Evolutionary conservation across 2,329 filamentous ascomycete genomes (phyloP), one percentile per base, ranked within the genome.

Genomic region (Aspergillus carbonarius): DNA sequence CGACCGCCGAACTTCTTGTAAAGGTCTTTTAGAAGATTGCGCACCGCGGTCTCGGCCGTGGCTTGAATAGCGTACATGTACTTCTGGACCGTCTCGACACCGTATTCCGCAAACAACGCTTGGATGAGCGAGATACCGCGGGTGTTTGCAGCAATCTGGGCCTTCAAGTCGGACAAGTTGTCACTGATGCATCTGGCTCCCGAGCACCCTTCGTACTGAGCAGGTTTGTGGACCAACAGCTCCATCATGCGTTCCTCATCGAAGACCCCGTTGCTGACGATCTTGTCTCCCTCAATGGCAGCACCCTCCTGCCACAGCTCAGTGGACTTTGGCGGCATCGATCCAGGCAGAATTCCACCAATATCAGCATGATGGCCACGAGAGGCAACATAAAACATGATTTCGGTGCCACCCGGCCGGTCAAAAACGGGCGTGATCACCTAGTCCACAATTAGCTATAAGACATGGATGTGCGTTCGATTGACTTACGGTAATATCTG

Each of bases 111-210:
- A 64, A 96, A 92, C 1, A 95, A 78, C 0, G 83, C 82, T 51
- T 83, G 84, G 64, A 96, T 95, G 20, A 93, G 79, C 35, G 86
- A 87, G 68, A 93, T 93, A 8, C 92, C 92, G 66, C 92, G 92
- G 66, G 92, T 88, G 68, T 96, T 96, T 12, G 91, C 91, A 0
- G 92, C 91, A 12, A 95, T 88, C 71, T 96, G 91, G 0, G 92
- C 92, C 73, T 93, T 92, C 40, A 96, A 81, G 70, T 96, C 92
- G 54, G 91, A 93, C 63, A 96, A 81, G 70, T 96, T 96, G 73
- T 96, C 92, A 9, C 85, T 86, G 1, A 96, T 79, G 70, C 90
- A 92, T 44, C 91, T 81, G 0, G 91, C 93, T 2, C 91, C 91
- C 55, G 85, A 88, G 76, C 90, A 95, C 1, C 89, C 91, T 0